These are phyloP conservation scores for Nissolia schottii DNA, from an alignment of 306 rosid genomes.

Conservation along the genomic window DNA sequence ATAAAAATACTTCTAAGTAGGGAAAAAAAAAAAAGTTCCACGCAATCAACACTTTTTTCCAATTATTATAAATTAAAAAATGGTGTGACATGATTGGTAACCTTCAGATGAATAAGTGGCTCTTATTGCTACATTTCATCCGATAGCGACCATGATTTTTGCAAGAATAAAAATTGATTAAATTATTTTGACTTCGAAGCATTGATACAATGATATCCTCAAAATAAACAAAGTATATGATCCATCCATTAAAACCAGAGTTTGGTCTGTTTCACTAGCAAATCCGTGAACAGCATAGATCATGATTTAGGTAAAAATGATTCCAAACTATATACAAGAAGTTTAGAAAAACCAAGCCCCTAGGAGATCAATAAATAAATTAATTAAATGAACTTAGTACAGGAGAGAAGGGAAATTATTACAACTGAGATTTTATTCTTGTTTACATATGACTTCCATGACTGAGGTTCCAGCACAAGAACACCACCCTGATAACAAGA, in stretches of 20 bases:
- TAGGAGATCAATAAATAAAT: neutral
- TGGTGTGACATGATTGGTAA: too few species aligned
- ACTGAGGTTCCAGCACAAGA: conserved; percentile 92
- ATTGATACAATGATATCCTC: too few species aligned
- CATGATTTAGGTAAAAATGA: neutral
- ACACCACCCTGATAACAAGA: conserved; percentile 72
- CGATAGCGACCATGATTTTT: too few species aligned
- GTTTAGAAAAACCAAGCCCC: neutral
- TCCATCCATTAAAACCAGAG: neutral
- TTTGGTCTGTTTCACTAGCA: neutral
- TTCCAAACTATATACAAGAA: neutral
- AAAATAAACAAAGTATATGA: neutral
- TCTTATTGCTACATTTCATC: too few species aligned
- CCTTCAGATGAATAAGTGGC: too few species aligned
- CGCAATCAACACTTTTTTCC: too few species aligned
- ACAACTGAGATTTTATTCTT: conserved; percentile 35
- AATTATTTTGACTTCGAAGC: too few species aligned
- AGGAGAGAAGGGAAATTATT: neutral
- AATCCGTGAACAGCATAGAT: neutral
- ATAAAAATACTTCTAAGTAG: neutral
- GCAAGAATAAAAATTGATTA: too few species aligned
- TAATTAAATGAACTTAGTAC: too few species aligned
- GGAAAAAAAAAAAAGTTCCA: too few species aligned
- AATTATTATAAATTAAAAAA: too few species aligned
- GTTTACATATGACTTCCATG: conserved; percentile 75